Conservation (phyloP, 306 rosid species). For the Citrullus mucosospermus region DNA sequence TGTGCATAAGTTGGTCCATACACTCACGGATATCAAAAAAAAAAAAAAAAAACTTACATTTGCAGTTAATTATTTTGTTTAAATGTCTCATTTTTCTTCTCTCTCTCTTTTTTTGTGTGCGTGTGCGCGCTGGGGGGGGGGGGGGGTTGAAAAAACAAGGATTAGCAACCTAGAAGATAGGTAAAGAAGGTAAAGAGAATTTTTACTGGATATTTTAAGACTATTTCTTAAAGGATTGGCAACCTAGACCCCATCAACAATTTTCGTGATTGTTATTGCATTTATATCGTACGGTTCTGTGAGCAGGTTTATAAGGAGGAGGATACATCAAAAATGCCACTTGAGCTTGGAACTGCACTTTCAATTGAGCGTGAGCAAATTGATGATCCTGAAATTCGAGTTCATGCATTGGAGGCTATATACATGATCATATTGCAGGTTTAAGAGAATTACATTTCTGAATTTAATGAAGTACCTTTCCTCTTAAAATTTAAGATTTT, state of each 20-base stretch:
- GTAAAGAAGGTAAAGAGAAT: not conserved
- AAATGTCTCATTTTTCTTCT: not conserved
- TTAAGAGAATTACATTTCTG: not conserved
- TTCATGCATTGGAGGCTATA: constrained; percentile 76
- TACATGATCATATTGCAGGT: constrained; percentile 82
- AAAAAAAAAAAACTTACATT: not conserved
- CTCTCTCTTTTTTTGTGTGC: too few species aligned
- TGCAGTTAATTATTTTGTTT: not conserved
- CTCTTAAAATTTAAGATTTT: not conserved
- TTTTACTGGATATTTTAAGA: too few species aligned
- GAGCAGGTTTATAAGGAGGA: constrained; percentile 56
- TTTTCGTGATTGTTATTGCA: not conserved
- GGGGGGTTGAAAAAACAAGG: too few species aligned
- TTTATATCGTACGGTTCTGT: constrained; percentile 8
- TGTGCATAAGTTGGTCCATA: too few species aligned
- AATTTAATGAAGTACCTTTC: not conserved
- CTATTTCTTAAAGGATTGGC: not conserved
- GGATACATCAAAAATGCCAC: constrained; percentile 86
- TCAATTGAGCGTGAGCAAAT: constrained; percentile 83
- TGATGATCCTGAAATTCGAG: constrained; percentile 65
- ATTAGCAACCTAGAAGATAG: not conserved
- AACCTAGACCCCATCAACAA: not conserved
- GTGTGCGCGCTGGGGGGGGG: too few species aligned
- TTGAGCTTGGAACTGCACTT: constrained; percentile 77
- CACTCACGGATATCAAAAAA: too few species aligned